phyloP scores from a whole-genome alignment of 768 basidiomycete genomes.

The Serendipita sp. region DNA sequence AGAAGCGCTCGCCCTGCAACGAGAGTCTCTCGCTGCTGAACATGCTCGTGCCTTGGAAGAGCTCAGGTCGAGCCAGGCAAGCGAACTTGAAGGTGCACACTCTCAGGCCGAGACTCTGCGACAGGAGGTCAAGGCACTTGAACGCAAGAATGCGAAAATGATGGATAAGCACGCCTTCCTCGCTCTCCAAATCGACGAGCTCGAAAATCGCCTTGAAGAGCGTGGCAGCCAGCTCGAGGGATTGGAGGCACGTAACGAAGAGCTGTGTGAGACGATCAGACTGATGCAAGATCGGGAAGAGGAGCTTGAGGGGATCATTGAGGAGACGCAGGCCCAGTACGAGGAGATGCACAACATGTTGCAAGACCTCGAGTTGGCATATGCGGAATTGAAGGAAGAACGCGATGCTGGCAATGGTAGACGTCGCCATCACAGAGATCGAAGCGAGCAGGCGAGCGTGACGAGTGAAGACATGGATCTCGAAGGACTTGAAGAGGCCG shows the following conservation, averaged over 20 bases:
- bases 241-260: slow-evolving; percentile 1
- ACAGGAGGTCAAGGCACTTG: neutral
- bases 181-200: neutral
- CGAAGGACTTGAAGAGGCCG: neutral
- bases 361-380: neutral
- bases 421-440: neutral
- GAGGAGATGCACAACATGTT: neutral
- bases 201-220: neutral
- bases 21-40: neutral
- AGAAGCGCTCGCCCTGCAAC: neutral
- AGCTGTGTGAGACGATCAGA: neutral
- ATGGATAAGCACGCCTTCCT: neutral
- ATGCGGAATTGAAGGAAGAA: neutral
- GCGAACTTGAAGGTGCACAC: neutral
- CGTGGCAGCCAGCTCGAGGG: neutral
- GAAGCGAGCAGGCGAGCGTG: neutral
- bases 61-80: neutral
- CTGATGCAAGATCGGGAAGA: slow-evolving; percentile 3
- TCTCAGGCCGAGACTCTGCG: neutral
- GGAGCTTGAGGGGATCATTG: neutral
- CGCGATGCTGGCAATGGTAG: neutral
- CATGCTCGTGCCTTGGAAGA: neutral
- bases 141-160: neutral
- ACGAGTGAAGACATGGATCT: slow-evolving; percentile 4
- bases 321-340: neutral